A percentile compares a stretch with the other conserved stretches of the same genome.
Evolutionary conservation across 768 basidiomycete genomes (phyloP).

Genomic region (Suillus clintonianus): DNA sequence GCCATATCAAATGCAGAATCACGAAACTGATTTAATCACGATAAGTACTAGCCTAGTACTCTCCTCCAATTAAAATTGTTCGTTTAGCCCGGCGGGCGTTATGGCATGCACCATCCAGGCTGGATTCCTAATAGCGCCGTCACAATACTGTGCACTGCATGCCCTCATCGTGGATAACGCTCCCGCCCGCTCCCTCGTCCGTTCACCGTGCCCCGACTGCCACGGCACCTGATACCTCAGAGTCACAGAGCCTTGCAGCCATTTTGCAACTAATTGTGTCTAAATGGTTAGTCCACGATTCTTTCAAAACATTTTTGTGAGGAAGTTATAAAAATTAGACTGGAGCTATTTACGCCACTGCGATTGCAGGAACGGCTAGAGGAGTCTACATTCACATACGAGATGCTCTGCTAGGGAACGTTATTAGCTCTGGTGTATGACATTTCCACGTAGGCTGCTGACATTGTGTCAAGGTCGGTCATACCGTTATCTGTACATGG

Average conservation of each 20-base stretch:
- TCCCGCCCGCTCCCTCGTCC: background rate
- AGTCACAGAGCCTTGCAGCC: slow-evolving; percentile 65
- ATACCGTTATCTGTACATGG: slow-evolving; percentile 42
- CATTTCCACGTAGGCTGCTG: slow-evolving; percentile 50
- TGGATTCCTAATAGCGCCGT: no score
- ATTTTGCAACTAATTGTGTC: slow-evolving; percentile 70
- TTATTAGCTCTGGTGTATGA: slow-evolving; percentile 50
- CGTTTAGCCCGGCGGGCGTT: no score
- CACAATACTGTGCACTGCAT: no score
- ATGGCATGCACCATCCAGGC: no score
- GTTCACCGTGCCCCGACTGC: background rate
- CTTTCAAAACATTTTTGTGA: slow-evolving; percentile 55
- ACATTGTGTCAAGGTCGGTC: slow-evolving; percentile 32
- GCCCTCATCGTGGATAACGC: no score
- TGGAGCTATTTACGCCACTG: background rate
- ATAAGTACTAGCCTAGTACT: no score
- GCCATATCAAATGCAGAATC: no score
- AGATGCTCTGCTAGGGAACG: slow-evolving; percentile 47
- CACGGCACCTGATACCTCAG: slow-evolving; percentile 31
- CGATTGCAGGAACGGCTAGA: slow-evolving; percentile 36
- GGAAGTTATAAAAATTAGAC: slow-evolving; percentile 49
- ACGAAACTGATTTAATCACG: no score
- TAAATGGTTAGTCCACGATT: slow-evolving; percentile 63
- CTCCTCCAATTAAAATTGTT: no score
- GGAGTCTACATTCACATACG: slow-evolving; percentile 30